phyloP scores from a whole-genome alignment of 2,329 filamentous ascomycete genomes.

The Aspergillus pseudoglaucus region DNA sequence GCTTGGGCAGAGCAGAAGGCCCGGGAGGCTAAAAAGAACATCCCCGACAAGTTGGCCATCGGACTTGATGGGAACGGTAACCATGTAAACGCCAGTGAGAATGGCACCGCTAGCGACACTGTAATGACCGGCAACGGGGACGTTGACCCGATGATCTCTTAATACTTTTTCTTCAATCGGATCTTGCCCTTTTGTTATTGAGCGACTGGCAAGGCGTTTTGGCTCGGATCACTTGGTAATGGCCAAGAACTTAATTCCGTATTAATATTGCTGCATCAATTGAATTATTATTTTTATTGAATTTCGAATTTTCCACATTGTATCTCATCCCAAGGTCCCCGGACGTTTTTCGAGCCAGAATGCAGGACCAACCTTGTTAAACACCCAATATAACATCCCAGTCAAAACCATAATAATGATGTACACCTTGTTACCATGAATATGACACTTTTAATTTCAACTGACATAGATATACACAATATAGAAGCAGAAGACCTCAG shows the following conservation, averaged over 20 bases:
- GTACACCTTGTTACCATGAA: neutral
- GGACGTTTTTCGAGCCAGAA: too few species aligned
- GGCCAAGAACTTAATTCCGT: neutral
- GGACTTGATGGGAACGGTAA: slow-evolving; percentile 34
- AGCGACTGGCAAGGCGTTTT: slow-evolving; percentile 13
- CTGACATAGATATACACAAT: too few species aligned
- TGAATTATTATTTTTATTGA: neutral
- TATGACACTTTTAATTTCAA: too few species aligned
- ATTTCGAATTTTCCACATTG: neutral
- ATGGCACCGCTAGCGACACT: slow-evolving; percentile 31
- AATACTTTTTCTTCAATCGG: slow-evolving; percentile 5
- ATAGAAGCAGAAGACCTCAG: too few species aligned
- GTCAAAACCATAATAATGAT: too few species aligned
- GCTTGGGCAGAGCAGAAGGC: slow-evolving; percentile 70
- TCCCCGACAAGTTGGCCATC: slow-evolving; percentile 41
- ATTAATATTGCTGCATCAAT: neutral
- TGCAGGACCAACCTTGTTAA: neutral
- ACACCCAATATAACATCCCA: neutral
- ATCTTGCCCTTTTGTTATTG: neutral
- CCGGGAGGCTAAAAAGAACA: slow-evolving; percentile 40
- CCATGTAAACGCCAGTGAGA: slow-evolving; percentile 15
- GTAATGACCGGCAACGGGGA: slow-evolving; percentile 38
- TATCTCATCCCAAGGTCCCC: too few species aligned
- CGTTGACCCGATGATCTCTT: slow-evolving; percentile 36
- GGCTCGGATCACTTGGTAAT: slow-evolving; percentile 6